Conservation (phyloP, 2,329 filamentous ascomycete genomes). For the Stagonosporopsis tanaceti region DNA sequence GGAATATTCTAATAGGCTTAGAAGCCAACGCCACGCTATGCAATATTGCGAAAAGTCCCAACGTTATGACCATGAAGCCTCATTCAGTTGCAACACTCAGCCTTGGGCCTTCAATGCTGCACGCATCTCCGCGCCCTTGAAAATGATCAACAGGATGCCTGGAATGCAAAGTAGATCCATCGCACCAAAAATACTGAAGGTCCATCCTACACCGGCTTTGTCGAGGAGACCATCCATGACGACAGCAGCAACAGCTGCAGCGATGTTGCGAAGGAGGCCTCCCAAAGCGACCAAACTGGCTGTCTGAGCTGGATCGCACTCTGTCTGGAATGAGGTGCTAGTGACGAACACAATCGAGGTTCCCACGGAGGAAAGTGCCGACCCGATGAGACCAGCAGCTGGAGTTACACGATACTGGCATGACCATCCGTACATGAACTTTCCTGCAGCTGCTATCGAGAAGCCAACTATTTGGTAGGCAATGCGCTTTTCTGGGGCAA, state of each 20-base stretch:
- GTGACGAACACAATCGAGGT: constrained; percentile 53
- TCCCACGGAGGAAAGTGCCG: constrained; percentile 50
- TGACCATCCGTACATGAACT: constrained; percentile 55
- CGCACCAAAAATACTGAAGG: constrained; percentile 51
- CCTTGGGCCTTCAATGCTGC: constrained; percentile 28
- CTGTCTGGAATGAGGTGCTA: constrained; percentile 54
- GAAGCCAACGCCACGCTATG: constrained; percentile 16
- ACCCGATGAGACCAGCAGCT: constrained; percentile 25
- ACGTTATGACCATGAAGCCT: neutral
- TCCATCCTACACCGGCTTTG: constrained; percentile 51
- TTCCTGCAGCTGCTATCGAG: constrained; percentile 49
- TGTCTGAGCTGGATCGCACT: constrained; percentile 51
- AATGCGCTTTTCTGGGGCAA: constrained; percentile 52
- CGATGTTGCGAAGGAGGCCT: constrained; percentile 53
- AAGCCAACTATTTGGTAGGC: constrained; percentile 53
- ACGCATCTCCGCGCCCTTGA: constrained; percentile 33
- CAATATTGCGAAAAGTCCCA: neutral
- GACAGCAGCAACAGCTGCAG: constrained; percentile 51
- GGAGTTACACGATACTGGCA: constrained; percentile 36
- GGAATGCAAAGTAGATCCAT: constrained; percentile 43
- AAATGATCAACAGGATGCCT: constrained; percentile 32
- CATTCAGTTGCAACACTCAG: constrained; percentile 4
- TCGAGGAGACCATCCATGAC: constrained; percentile 47
- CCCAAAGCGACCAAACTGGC: constrained; percentile 54
- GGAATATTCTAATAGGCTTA: neutral